These are phyloP conservation scores for Eucalyptus melliodora DNA, from an alignment of 345 rosid species.

Conservation along the genomic window DNA sequence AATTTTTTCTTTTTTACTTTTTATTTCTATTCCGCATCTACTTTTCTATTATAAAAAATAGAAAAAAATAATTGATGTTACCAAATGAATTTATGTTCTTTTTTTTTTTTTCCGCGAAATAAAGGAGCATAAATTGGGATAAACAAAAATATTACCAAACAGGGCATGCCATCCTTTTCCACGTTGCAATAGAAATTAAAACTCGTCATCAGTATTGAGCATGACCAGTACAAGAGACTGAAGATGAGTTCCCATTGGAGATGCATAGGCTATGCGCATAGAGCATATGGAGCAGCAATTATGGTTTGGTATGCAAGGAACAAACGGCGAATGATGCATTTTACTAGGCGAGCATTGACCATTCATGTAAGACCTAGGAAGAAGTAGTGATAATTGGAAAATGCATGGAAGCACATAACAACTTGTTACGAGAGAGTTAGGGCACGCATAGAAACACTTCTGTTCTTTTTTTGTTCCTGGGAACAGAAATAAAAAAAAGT, in stretches of 20 bases:
- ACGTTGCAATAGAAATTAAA: not conserved
- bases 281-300: not conserved
- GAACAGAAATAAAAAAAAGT: too few relatives aligned
- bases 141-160: fast-evolving
- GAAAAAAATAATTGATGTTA: too few relatives aligned
- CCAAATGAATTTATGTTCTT: fast-evolving
- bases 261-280: not conserved
- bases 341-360: not conserved
- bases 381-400: not conserved
- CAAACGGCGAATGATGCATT: not conserved
- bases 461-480: too few relatives aligned
- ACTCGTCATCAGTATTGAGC: not conserved
- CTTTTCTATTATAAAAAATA: fast-evolving
- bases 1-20: fast-evolving
- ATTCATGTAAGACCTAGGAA: not conserved
- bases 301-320: not conserved
- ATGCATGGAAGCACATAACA: not conserved
- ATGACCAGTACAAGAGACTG: not conserved
- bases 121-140: fast-evolving
- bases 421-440: not conserved
- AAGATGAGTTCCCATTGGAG: not conserved
- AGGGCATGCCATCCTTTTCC: not conserved
- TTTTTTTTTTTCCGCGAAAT: fast-evolving
- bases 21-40: fast-evolving
- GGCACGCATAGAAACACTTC: too few relatives aligned